Evolutionary conservation across 208 protist genomes (phyloP).

Genomic region (Wallacemonas sp.): DNA sequence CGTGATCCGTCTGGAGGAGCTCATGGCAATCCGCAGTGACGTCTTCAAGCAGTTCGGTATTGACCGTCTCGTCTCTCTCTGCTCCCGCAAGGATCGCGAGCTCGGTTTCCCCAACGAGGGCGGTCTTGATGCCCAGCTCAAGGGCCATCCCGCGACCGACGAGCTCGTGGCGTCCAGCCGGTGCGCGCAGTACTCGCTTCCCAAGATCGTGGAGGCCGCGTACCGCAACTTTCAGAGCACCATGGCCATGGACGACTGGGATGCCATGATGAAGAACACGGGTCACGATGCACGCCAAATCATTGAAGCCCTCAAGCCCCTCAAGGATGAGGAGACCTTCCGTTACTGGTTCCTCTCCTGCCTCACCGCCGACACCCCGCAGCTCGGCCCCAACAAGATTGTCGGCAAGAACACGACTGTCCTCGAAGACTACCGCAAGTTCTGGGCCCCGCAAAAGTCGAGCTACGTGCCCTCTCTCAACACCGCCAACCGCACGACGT

Average conservation of each 20-base stretch:
- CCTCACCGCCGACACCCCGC: constrained; percentile 76
- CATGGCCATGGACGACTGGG: constrained; percentile 57
- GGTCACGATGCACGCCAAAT: constrained; percentile 34
- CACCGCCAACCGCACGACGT: constrained; percentile 52
- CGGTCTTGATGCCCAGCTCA: constrained; percentile 48
- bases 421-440: constrained; percentile 78
- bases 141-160: constrained; percentile 33
- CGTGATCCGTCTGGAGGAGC: constrained; percentile 56
- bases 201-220: constrained; percentile 72
- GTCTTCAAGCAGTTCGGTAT: constrained; percentile 71
- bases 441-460: constrained; percentile 72
- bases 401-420: constrained; percentile 67
- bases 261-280: constrained; percentile 55
- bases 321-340: constrained; percentile 77
- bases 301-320: constrained; percentile 50
- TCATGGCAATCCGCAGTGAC: constrained; percentile 61
- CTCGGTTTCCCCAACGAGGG: constrained; percentile 74
- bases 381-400: constrained; percentile 85
- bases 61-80: constrained; percentile 78
- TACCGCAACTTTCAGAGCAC: constrained; percentile 81
- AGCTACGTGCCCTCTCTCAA: constrained; percentile 75
- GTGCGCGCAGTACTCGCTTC: constrained; percentile 79
- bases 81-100: constrained; percentile 60
- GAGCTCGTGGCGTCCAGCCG: constrained; percentile 59
- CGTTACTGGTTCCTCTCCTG: constrained; percentile 85